Percentiles rank a stretch among this genome's conserved stretches.
Conservation (phyloP, 208 protist genomes). For the Histomonas meleagridis region DNA sequence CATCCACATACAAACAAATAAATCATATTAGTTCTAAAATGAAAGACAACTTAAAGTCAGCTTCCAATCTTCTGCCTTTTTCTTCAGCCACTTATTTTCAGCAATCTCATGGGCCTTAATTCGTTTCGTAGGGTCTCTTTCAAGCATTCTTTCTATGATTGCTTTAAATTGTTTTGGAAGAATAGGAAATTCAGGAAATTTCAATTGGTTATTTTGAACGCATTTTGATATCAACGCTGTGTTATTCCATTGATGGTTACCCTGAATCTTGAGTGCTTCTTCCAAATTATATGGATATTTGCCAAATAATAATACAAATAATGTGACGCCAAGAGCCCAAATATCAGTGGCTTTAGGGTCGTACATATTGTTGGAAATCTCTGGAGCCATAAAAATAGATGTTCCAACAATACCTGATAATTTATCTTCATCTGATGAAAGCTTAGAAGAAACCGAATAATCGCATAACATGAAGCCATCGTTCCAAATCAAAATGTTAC, state of each 20-base stretch:
- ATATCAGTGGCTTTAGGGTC: background rate
- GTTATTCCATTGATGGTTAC: background rate
- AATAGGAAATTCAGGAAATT: background rate
- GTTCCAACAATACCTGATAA: background rate
- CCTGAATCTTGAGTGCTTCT: background rate
- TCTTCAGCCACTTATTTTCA: background rate
- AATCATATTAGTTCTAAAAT: no score
- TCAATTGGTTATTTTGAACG: background rate
- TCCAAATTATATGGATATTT: background rate
- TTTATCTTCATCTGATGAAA: background rate
- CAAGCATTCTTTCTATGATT: background rate
- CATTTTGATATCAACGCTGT: background rate
- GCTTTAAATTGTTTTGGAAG: background rate
- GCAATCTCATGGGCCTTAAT: background rate
- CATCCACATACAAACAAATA: no score
- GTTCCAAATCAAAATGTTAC: background rate
- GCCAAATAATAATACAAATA: background rate
- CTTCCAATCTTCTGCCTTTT: background rate
- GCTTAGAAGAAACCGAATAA: background rate
- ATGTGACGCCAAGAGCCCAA: background rate
- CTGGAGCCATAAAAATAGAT: slow-evolving; percentile 3
- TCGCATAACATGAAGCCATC: background rate
- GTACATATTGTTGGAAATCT: background rate
- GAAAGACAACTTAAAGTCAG: no score
- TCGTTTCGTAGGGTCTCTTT: background rate